Base-by-base conservation (phyloP, 371 early-diverging fungal genomes). In the Syncephalastrum sp. region DNA sequence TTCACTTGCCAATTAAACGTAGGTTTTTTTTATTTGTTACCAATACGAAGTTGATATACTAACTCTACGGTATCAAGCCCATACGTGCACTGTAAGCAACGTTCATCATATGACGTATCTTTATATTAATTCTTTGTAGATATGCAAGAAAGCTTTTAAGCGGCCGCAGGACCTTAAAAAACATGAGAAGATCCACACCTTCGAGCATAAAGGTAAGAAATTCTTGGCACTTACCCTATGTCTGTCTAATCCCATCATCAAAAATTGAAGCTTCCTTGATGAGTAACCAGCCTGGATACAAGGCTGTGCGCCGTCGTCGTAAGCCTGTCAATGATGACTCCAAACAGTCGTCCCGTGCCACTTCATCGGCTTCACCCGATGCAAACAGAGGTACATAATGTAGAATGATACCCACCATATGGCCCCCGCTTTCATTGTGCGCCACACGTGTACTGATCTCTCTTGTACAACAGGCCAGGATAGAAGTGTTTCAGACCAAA, bases 131-230 rank as follows among this genome's bases (percentile, higher is more conserved):
- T 8, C 45, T 24, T 13, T 38, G 21, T 72, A 91, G 87, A 65
- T 70, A 44, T 96, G 97, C 72, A 68, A 74, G 38, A 91, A 94
- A 68, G 72, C 90, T 7, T 96, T 96, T 77, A 96, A 96, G 72
- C 81, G 97, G 8, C 93, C 92, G 4, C 95, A 95, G 80, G 97
- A 96, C 65, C 72, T 94, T 64, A 94, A 92, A 69, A 96, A 96
- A 68, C 97, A 96, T 73, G 90, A 91, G 63, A 87, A 86, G 68
- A 89, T 85, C 10, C 96, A 96, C 66, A 77, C 83, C 14, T 83
- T 85, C 41, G 77, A 77, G 27, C 79, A 79, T 52, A 69, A 79
- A 68, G 69, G 66, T 69, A 63, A 49, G 7, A 15, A 42, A 51
- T 29, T 51, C 38, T 29, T 51, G 16, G 25, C 14, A 51, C 16